A percentile compares a stretch with the other conserved stretches of the same genome.
These are phyloP conservation scores for Elsinoe batatas DNA, from an alignment of 2,329 filamentous ascomycete genomes.

Conservation along the genomic window DNA sequence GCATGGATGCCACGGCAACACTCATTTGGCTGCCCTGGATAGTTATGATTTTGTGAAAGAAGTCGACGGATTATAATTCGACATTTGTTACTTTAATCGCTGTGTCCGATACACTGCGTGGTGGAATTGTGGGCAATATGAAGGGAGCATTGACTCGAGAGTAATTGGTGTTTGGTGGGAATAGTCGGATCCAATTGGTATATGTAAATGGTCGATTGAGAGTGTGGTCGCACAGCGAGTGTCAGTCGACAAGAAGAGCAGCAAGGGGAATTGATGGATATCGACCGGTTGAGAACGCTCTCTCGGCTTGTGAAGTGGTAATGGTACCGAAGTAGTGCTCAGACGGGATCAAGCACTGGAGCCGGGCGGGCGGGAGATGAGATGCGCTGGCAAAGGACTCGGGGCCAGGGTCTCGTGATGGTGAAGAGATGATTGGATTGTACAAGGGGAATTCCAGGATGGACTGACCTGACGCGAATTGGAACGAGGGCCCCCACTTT, in stretches of 20 bases:
- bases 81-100: neutral
- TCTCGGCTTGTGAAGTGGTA: conserved; percentile 6
- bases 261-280: neutral
- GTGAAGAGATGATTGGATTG: neutral
- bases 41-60: neutral
- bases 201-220: neutral
- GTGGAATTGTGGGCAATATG: neutral
- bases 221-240: conserved; percentile 1
- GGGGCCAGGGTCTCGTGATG: conserved; percentile 6
- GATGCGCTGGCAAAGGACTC: conserved; percentile 6
- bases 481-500: conserved; percentile 2
- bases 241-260: conserved; percentile 1
- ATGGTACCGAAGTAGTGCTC: neutral
- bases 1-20: conserved; percentile 9
- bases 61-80: neutral
- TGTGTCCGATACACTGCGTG: neutral
- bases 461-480: neutral
- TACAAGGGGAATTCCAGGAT: neutral
- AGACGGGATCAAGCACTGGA: neutral
- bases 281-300: neutral
- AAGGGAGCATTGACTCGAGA: conserved; percentile 9
- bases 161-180: neutral
- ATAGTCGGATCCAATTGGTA: neutral
- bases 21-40: conserved; percentile 8
- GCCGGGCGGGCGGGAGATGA: conserved; percentile 3